Evolutionary conservation across 225 moss, liverwort and hornwort genomes (phyloP), one percentile per base, ranked within the genome.

Genomic region (Straminergon stramineum): DNA sequence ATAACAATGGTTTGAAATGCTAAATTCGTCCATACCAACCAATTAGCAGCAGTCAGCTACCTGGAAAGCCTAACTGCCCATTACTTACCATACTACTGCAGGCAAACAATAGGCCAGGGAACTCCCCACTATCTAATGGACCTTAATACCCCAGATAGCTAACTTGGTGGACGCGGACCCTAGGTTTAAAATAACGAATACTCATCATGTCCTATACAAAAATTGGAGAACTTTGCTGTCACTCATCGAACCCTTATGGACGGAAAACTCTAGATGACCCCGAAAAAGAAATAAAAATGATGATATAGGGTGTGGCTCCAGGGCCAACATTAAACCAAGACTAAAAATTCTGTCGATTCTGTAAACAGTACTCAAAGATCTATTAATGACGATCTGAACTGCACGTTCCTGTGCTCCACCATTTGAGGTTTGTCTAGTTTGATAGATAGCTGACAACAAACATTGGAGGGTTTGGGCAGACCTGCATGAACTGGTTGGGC

Each of bases 401-500:
- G 56, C 57, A 63, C 34, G 67, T 67, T 56, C 67, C 51, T n/a
- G 45, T 68, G 79, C 68, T 57, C 64, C 57, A 87, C 32, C 57
- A 67, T 43, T 79, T 79, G 43, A 79, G 34, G 56, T 58, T 57
- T 27, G 18, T 69, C 35, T 66, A 48, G 74, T 31, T 75, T 45
- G 41, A 89, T 66, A 45, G 37, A 84, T 41, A 52, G 52, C 62
- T 39, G n/a, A 39, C 23, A 41, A 63, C 64, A 89, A 67, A 78
- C 45, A 51, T 48, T 68, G 48, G 68, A 85, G 48, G 57, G 85
- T 89, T 61, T 85, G 63, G 53, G 73, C 86, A 79, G 86, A 90
- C 89, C 89, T 90, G 81, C 53, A 53, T 73, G 87, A 86, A 88
- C 85, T 82, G 80, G 82, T 85, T 81, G 88, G 52, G 39, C 81